Conservation (phyloP, 2,329 filamentous ascomycete species). For the Neopestalotiopsis rosae region DNA sequence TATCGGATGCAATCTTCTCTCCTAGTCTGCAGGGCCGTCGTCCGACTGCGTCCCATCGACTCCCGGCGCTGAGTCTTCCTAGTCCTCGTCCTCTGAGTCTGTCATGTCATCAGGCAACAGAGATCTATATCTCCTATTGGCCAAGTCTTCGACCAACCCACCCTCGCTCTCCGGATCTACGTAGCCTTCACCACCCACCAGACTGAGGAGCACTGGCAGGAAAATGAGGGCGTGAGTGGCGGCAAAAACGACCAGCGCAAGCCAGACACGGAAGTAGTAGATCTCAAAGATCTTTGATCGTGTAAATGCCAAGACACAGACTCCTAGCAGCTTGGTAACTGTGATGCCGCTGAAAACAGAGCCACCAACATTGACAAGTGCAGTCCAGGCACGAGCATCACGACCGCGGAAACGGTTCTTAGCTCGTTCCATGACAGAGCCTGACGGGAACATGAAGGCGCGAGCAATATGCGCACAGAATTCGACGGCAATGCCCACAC, state of each 20-base stretch:
- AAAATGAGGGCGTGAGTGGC: conserved; percentile 89
- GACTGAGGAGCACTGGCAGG: conserved; percentile 84
- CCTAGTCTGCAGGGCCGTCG: not conserved
- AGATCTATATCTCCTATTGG: conserved; percentile 77
- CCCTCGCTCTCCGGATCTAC: conserved; percentile 86
- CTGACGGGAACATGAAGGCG: conserved; percentile 92
- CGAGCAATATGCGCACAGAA: conserved; percentile 97
- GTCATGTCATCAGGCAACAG: conserved; percentile 76
- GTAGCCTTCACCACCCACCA: conserved; percentile 87
- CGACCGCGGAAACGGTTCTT: conserved; percentile 79
- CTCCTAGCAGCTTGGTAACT: conserved; percentile 91
- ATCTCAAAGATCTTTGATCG: conserved; percentile 99
- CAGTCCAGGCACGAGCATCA: conserved; percentile 89
- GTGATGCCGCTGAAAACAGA: conserved; percentile 97
- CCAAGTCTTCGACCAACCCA: conserved; percentile 87
- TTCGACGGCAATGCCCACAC: conserved; percentile 93
- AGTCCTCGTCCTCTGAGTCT: conserved; percentile 46
- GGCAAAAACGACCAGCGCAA: conserved; percentile 88
- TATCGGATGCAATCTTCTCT: conserved; percentile 2
- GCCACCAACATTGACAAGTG: conserved; percentile 91
- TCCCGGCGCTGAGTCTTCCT: not conserved
- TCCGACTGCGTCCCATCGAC: not conserved
- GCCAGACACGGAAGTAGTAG: conserved; percentile 98
- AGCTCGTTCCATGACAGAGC: conserved; percentile 79
- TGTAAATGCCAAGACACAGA: conserved; percentile 91